A percentile compares a stretch with the other conserved stretches of the same genome.
These are phyloP conservation scores for Claviceps africana DNA, from an alignment of 2,329 filamentous ascomycete genomes.

Conservation along the genomic window DNA sequence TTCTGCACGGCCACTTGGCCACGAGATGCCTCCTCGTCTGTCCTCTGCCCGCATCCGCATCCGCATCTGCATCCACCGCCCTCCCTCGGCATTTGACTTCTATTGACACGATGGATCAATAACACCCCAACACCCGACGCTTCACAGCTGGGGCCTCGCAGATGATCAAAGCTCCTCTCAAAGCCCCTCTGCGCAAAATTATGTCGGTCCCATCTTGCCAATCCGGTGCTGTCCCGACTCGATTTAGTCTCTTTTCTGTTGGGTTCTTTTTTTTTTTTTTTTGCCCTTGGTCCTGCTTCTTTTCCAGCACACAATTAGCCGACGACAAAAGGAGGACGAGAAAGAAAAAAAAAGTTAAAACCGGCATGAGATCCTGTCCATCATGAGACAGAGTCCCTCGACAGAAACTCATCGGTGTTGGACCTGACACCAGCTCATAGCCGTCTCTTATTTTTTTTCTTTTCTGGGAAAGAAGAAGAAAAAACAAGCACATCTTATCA, in stretches of 20 bases:
- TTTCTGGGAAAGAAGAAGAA: background rate
- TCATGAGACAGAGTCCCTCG: background rate
- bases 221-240: too few relatives aligned
- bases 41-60: too few relatives aligned
- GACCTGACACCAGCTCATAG: background rate
- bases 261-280: background rate
- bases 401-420: background rate
- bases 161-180: background rate
- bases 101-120: slow-evolving; percentile 2
- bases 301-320: too few relatives aligned
- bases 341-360: background rate
- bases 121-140: too few relatives aligned
- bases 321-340: too few relatives aligned
- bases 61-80: background rate
- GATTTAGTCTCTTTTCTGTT: too few relatives aligned
- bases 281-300: too few relatives aligned
- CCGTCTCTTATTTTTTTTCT: background rate
- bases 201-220: too few relatives aligned
- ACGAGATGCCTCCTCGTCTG: too few relatives aligned
- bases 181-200: background rate
- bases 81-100: background rate
- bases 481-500: background rate
- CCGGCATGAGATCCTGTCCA: background rate
- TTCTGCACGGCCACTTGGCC: background rate
- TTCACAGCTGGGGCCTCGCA: background rate